Base-by-base conservation (phyloP, 306 rosid genomes). In the Echinosophora koreensis region DNA sequence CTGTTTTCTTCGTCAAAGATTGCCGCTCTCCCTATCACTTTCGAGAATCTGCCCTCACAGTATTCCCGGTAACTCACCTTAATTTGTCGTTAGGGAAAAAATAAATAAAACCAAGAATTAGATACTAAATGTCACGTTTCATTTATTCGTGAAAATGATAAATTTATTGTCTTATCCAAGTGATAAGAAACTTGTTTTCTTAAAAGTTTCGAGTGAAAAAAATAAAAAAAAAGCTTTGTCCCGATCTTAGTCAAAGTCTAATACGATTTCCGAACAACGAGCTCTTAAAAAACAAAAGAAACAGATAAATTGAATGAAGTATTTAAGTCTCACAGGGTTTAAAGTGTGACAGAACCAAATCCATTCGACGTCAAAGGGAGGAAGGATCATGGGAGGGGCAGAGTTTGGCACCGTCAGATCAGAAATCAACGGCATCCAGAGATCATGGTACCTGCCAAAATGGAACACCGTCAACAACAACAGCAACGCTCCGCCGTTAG, bases 401-500 rank as follows among this genome's bases (percentile, higher is more conserved):
- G 88, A 74, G 17, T 82, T 83, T 9, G 30, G 62, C 4, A 58
- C 73, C 75, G 87, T 85, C 17, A 90, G 91, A 89, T 94, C 92
- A 83, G 96, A 85, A 55, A 94, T 71, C 93, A 94, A 87, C 85
- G 97, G 97, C 98, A 94, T 86, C 98, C 98, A 94, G 60, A 90
- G 71, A 81, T 90, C 84, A 77, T 30, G 85, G 66, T 92, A 94
- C 88, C 98, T 93, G 85, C 61, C 38, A 84, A 69, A 81, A 39
- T 14, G 61, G 38, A 54, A 73, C 57, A 61, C 0, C 16, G 51
- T 57, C 5, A 44, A 28, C 78, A 28, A 34, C 13, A 56, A 50
- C 8, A 52, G 17, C 78, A 30, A 35, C 11, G 4, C 12, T 16
- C 82, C 30, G 49, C 67, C 65, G 73, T 77, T 10, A 28, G 78